A percentile compares a stretch with the other conserved stretches of the same genome.
phyloP scores from a whole-genome alignment of 148 eudicot species.

The Spergularia marina region DNA sequence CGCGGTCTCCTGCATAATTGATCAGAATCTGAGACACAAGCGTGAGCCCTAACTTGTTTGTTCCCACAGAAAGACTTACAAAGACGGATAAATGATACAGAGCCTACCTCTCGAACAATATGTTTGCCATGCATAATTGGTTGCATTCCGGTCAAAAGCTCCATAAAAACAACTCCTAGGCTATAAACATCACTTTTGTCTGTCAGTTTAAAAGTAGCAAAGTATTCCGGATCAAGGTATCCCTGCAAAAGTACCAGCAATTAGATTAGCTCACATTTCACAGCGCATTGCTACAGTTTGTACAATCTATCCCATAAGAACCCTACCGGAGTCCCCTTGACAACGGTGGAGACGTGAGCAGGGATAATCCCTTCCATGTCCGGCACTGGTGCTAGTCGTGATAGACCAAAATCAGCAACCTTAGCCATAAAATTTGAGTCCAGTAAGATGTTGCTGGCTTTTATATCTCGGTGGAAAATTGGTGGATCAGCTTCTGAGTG shows the following conservation, averaged over 20 bases:
- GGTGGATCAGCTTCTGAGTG: conserved; percentile 96
- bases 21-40: too few species aligned
- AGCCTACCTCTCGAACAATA: conserved; percentile 61
- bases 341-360: conserved; percentile 75
- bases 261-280: neutral
- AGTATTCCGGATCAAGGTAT: conserved; percentile 78
- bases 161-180: conserved; percentile 71
- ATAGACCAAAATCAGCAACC: conserved; percentile 93
- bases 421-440: conserved; percentile 68
- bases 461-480: conserved; percentile 86
- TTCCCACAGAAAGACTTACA: neutral
- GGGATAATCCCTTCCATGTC: conserved; percentile 59
- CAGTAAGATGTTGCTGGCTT: conserved; percentile 78
- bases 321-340: conserved; percentile 86
- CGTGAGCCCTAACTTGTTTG: too few species aligned
- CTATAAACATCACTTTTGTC: conserved; percentile 84
- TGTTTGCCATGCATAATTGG: conserved; percentile 71
- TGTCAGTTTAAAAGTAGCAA: conserved; percentile 64
- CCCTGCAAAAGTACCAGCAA: conserved; percentile 44
- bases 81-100: neutral
- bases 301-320: conserved; percentile 4
- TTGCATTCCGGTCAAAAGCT: conserved; percentile 68
- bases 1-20: too few species aligned
- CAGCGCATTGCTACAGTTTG: neutral
- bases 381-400: conserved; percentile 79